Percentiles rank a stretch among this genome's conserved stretches.
Conservation (phyloP, 2,329 filamentous ascomycete genomes). For the Neofusicoccum umdonicola region DNA sequence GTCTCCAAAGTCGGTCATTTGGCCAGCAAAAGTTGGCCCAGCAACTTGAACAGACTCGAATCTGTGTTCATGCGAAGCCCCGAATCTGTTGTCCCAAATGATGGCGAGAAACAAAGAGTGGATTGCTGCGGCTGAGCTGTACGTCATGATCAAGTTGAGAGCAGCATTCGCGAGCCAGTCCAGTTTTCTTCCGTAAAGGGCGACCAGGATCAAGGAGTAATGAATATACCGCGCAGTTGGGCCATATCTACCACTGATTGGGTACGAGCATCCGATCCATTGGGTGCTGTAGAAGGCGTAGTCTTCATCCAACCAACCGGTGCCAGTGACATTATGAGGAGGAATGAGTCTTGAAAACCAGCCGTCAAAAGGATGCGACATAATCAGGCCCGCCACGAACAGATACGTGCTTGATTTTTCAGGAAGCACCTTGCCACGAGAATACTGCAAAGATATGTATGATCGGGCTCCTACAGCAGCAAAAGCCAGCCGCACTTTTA, state of each 20-base stretch:
- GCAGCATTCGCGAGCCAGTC: background rate
- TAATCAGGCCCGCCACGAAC: no score
- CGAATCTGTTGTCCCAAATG: background rate
- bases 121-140: background rate
- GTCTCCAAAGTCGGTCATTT: no score
- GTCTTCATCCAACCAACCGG: no score
- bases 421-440: no score
- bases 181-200: background rate
- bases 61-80: background rate
- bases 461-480: no score
- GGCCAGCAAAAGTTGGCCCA: background rate
- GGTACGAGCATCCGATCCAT: background rate
- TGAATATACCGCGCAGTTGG: background rate
- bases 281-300: background rate
- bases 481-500: no score
- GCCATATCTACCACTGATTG: background rate
- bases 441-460: no score
- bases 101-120: background rate
- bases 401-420: no score
- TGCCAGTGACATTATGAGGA: no score
- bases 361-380: no score
- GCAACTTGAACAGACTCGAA: background rate
- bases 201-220: background rate
- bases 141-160: background rate
- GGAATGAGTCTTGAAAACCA: no score